These are phyloP conservation scores for Helotiales sp. DNA, from an alignment of 2,329 filamentous ascomycete species.

Conservation along the genomic window DNA sequence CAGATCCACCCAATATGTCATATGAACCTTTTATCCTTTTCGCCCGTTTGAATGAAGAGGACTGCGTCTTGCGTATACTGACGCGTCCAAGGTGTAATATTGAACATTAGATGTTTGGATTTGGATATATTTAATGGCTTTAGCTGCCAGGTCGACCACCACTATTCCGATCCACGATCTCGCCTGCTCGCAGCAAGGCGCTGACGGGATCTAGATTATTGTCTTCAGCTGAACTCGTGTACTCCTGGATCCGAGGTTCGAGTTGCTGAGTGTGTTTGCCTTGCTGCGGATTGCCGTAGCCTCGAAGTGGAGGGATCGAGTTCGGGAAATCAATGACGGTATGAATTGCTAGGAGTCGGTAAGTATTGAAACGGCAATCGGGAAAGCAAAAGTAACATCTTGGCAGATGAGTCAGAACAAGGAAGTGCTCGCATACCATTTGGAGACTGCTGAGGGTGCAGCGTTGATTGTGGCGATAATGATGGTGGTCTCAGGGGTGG, in stretches of 20 bases:
- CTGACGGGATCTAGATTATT: constrained; percentile 56
- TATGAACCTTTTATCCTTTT: neutral
- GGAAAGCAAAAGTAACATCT: no score
- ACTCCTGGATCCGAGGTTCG: constrained; percentile 21
- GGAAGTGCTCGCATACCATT: constrained; percentile 28
- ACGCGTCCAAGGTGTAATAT: neutral
- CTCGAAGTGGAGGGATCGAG: constrained; percentile 30
- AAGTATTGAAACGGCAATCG: constrained; percentile 2
- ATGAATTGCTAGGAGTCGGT: constrained; percentile 19
- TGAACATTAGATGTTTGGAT: neutral
- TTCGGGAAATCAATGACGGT: constrained; percentile 22
- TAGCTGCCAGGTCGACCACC: constrained; percentile 14
- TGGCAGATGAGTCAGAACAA: no score
- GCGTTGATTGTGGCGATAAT: constrained; percentile 29
- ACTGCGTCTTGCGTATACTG: constrained; percentile 6
- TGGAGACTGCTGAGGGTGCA: constrained; percentile 26
- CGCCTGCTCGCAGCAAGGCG: constrained; percentile 57
- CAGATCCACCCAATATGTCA: neutral
- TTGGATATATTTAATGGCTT: neutral
- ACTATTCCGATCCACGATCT: constrained; percentile 52
- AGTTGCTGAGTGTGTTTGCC: constrained; percentile 12
- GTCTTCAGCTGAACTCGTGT: constrained; percentile 28
- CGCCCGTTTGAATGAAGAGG: neutral
- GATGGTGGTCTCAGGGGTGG: constrained; percentile 31
- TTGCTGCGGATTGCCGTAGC: constrained; percentile 18